phyloP scores from a whole-genome alignment of 2,329 filamentous ascomycete species.

The Botrytis hyacinthi region DNA sequence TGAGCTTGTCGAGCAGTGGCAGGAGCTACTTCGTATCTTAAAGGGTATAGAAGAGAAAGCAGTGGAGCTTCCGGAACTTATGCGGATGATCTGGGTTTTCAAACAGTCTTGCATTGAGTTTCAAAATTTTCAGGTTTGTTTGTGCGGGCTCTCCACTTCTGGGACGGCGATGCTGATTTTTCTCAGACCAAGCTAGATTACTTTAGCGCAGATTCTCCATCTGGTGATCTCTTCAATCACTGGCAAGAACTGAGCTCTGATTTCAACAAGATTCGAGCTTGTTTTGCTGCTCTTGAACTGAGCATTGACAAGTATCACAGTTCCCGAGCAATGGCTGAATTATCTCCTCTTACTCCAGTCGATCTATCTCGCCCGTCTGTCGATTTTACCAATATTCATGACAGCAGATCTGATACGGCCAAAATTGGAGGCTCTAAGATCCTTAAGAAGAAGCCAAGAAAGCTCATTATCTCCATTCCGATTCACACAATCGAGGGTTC shows the following conservation, averaged over 20 bases:
- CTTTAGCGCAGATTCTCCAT: not conserved
- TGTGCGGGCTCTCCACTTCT: too few species aligned
- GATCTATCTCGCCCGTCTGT: not conserved
- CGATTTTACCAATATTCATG: not conserved
- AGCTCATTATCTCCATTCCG: not conserved
- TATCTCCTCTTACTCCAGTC: not conserved
- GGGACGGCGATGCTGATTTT: not conserved
- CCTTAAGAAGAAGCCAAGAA: not conserved
- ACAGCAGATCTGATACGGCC: not conserved
- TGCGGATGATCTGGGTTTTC: not conserved
- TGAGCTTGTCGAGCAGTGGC: not conserved
- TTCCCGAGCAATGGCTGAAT: not conserved
- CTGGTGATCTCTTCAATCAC: not conserved
- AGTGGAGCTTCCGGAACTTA: not conserved
- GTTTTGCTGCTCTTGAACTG: not conserved
- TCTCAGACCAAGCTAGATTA: not conserved
- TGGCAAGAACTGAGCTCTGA: not conserved
- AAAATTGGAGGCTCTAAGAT: not conserved
- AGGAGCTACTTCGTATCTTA: not conserved
- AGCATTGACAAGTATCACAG: not conserved
- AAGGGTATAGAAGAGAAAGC: not conserved
- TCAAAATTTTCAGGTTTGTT: not conserved
- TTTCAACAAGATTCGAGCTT: not conserved
- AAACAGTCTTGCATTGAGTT: not conserved
- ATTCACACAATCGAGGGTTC: too few species aligned